Conservation (phyloP, 1,284 basidiomycete species). For the Sporisorium reilianum region DNA sequence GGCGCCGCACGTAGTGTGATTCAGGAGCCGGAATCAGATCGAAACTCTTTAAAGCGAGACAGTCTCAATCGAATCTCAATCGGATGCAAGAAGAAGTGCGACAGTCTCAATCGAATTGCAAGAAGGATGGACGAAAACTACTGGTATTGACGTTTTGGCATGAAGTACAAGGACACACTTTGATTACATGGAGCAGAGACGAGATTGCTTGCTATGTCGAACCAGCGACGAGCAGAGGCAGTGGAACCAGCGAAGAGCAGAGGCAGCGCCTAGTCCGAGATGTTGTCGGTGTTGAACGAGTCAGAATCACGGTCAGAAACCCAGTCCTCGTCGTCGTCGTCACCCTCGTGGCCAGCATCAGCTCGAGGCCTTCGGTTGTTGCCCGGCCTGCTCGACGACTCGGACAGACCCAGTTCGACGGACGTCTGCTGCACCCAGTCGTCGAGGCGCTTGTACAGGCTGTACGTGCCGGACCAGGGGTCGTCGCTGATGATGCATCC, state of each 20-base stretch:
- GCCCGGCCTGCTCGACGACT: not conserved
- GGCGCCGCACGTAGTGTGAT: slow-evolving; percentile 35
- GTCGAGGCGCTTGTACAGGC: slow-evolving; percentile 4
- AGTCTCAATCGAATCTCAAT: too few species aligned
- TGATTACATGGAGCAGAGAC: not conserved
- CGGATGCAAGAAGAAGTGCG: too few species aligned
- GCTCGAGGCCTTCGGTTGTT: too few species aligned
- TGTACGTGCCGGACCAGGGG: not conserved
- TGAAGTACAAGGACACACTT: not conserved
- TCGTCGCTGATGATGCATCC: not conserved
- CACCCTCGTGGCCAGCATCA: not conserved
- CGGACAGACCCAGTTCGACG: not conserved
- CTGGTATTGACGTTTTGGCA: not conserved
- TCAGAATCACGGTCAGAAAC: not conserved
- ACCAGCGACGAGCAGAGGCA: not conserved
- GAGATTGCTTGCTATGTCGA: not conserved
- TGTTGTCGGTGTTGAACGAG: not conserved
- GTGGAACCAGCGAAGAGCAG: too few species aligned
- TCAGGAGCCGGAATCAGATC: too few species aligned
- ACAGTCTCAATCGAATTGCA: not conserved
- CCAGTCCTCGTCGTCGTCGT: not conserved
- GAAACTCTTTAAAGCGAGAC: too few species aligned
- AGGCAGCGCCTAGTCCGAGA: not conserved
- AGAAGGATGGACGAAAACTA: too few species aligned
- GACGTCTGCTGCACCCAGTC: not conserved